Conservation (phyloP, 2,329 filamentous ascomycete genomes). For the Aspergillus fumigatus region DNA sequence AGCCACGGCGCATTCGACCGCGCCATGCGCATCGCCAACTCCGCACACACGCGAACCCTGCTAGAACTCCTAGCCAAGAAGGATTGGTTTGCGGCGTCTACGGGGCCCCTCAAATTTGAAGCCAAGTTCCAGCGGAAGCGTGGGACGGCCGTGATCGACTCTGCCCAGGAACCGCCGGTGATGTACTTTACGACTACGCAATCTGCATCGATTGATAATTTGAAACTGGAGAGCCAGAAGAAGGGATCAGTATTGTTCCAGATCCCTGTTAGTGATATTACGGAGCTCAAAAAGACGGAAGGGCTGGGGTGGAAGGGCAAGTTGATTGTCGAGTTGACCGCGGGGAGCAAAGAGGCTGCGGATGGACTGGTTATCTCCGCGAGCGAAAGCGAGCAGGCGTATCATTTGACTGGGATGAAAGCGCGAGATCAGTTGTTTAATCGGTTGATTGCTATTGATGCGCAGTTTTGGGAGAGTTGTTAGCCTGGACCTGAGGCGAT, state of each 20-base stretch:
- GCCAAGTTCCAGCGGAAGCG: slow-evolving; percentile 66
- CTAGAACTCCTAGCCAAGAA: slow-evolving; percentile 62
- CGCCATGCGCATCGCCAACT: slow-evolving; percentile 61
- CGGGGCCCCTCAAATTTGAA: slow-evolving; percentile 73
- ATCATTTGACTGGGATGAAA: slow-evolving; percentile 65
- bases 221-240: slow-evolving; percentile 47
- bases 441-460: slow-evolving; percentile 68
- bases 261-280: slow-evolving; percentile 65
- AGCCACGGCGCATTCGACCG: slow-evolving; percentile 69
- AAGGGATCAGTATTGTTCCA: slow-evolving; percentile 61
- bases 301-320: slow-evolving; percentile 83
- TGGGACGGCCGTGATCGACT: slow-evolving; percentile 64
- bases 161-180: slow-evolving; percentile 30
- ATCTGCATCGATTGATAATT: slow-evolving; percentile 32
- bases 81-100: slow-evolving; percentile 38
- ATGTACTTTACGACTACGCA: slow-evolving; percentile 58
- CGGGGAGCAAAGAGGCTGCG: slow-evolving; percentile 63
- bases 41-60: slow-evolving; percentile 62
- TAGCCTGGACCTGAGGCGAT: slow-evolving; percentile 29
- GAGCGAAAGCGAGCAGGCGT: slow-evolving; percentile 48
- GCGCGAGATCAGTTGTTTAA: slow-evolving; percentile 77
- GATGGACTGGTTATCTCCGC: slow-evolving; percentile 68
- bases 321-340: slow-evolving; percentile 74
- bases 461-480: slow-evolving; percentile 80
- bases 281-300: slow-evolving; percentile 72